phyloP scores from a whole-genome alignment of 371 early-diverging fungal species.

The Lichtheimia corymbifera region DNA sequence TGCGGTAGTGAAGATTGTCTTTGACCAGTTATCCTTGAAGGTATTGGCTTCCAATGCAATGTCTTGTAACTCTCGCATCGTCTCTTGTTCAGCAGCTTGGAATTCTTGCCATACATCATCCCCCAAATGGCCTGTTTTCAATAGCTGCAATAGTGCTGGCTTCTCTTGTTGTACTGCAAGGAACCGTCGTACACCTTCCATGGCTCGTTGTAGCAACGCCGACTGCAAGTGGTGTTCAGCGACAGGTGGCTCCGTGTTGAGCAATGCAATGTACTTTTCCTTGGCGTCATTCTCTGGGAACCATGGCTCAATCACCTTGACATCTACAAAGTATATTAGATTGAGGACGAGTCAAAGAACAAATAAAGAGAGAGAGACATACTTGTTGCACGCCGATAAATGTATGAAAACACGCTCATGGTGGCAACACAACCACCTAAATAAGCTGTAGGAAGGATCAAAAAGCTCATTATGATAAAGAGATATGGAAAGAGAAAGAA shows the following conservation, averaged over 20 bases:
- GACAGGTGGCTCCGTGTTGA: constrained; percentile 61
- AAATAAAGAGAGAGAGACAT: constrained; percentile 2
- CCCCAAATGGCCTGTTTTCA: constrained; percentile 84
- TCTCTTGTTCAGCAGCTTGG: constrained; percentile 78
- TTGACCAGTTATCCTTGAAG: constrained; percentile 84
- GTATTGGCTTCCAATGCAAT: constrained; percentile 82
- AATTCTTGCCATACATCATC: constrained; percentile 89
- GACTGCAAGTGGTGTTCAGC: constrained; percentile 68
- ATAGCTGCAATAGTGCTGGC: constrained; percentile 74
- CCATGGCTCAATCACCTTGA: constrained; percentile 65
- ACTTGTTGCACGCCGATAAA: constrained; percentile 51
- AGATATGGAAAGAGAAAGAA: constrained; percentile 8
- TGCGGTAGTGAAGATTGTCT: constrained; percentile 83
- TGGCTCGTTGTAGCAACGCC: constrained; percentile 85
- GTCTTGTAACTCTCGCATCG: constrained; percentile 81
- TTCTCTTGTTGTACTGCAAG: constrained; percentile 83
- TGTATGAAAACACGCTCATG: constrained; percentile 63
- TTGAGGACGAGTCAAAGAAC: no score
- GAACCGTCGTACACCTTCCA: constrained; percentile 79
- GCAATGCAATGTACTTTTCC: constrained; percentile 72
- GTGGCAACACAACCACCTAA: constrained; percentile 66
- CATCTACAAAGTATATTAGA: constrained; percentile 17
- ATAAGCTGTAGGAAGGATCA: constrained; percentile 57
- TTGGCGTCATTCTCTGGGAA: constrained; percentile 68
- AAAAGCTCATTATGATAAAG: constrained; percentile 33